These are phyloP conservation scores for Auricularia sp. DNA, from an alignment of 768 basidiomycete genomes.

Conservation along the genomic window DNA sequence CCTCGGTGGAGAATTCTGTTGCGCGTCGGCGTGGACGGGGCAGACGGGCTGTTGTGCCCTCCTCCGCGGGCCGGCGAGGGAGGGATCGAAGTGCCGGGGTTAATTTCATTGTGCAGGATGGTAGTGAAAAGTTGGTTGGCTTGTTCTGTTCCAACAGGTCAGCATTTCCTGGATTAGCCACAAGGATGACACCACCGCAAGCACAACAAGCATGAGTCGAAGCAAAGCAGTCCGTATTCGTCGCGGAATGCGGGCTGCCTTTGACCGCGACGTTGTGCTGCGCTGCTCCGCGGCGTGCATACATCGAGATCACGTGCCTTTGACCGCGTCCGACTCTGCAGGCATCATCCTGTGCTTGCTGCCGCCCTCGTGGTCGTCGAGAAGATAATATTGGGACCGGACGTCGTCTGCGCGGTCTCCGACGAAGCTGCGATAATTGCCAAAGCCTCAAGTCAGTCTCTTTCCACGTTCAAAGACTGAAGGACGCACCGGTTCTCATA, in stretches of 20 bases:
- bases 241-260: too few species aligned
- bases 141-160: too few species aligned
- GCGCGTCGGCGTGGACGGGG: constrained; percentile 45
- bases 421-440: constrained; percentile 40
- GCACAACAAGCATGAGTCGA: too few species aligned
- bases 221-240: too few species aligned
- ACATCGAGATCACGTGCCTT: constrained; percentile 34
- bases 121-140: too few species aligned
- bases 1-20: constrained; percentile 31
- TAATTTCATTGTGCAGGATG: too few species aligned
- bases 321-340: constrained; percentile 65
- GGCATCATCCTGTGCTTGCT: constrained; percentile 55
- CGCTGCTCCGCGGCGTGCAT: constrained; percentile 7
- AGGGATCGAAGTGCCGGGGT: too few species aligned
- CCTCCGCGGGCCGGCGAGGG: too few species aligned
- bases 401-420: constrained; percentile 52
- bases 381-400: constrained; percentile 51
- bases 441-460: background rate
- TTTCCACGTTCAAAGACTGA: background rate
- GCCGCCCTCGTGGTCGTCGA: constrained; percentile 36
- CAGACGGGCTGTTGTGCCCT: constrained; percentile 27
- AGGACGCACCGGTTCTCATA: background rate
- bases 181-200: too few species aligned
- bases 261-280: background rate
- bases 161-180: too few species aligned